These are phyloP conservation scores for Pythium coloratum DNA, from an alignment of 352 stramenopile genomes.

Conservation along the genomic window DNA sequence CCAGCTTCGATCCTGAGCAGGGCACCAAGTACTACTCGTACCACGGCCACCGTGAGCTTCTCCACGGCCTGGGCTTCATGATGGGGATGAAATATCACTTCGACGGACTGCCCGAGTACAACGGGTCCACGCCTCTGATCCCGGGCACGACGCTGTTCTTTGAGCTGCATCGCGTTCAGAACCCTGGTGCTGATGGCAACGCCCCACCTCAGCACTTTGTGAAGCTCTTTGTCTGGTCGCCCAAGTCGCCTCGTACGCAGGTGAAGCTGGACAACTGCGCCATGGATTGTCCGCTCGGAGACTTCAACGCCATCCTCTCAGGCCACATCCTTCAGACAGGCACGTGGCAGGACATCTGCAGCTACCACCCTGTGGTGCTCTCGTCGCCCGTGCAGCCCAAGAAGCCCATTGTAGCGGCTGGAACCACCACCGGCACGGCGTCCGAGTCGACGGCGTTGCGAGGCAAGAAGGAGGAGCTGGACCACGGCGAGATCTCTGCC, in stretches of 20 bases:
- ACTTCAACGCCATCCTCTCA: conserved; percentile 60
- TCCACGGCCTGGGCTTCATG: conserved; percentile 78
- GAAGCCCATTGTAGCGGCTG: not conserved
- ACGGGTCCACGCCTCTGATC: conserved; percentile 66
- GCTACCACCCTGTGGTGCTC: conserved; percentile 43
- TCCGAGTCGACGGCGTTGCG: conserved; percentile 5
- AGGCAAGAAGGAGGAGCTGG: not conserved
- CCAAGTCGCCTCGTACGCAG: conserved; percentile 42
- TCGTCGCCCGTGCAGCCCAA: conserved; percentile 3
- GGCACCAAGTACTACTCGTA: conserved; percentile 77
- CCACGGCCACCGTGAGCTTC: conserved; percentile 77
- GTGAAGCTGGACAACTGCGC: conserved; percentile 66
- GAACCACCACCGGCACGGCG: not conserved
- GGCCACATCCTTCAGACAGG: conserved; percentile 58
- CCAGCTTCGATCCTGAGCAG: conserved; percentile 29
- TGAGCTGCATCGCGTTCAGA: conserved; percentile 52
- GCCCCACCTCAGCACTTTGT: conserved; percentile 43
- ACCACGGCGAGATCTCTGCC: conserved; percentile 5
- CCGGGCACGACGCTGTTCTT: conserved; percentile 77
- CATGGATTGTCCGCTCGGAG: conserved; percentile 51
- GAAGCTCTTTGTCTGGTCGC: conserved; percentile 73
- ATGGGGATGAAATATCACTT: conserved; percentile 83
- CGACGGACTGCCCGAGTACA: conserved; percentile 52
- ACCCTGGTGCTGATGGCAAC: conserved; percentile 20
- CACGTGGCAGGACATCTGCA: conserved; percentile 72